Evolutionary conservation across 2,329 filamentous ascomycete genomes (phyloP).

Genomic region (Cercospora sp.): DNA sequence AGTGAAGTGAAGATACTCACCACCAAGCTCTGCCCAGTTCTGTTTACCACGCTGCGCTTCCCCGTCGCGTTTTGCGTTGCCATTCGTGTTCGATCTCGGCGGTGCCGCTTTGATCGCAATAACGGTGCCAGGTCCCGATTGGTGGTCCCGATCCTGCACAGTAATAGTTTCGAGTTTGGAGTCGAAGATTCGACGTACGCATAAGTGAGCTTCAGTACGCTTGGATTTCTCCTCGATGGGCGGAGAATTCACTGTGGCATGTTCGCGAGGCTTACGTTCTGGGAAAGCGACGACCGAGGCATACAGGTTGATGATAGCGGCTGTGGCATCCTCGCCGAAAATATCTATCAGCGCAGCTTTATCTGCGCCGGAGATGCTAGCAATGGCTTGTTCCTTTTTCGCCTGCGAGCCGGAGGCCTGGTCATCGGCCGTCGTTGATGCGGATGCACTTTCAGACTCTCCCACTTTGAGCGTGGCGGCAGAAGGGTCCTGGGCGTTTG

Average conservation of each 20-base stretch:
- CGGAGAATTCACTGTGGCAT: slow-evolving; percentile 55
- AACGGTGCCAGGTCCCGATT: slow-evolving; percentile 56
- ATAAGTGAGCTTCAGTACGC: slow-evolving; percentile 64
- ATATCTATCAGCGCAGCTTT: slow-evolving; percentile 43
- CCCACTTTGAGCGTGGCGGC: background rate
- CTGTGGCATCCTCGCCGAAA: slow-evolving; percentile 55
- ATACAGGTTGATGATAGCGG: slow-evolving; percentile 58
- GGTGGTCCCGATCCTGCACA: slow-evolving; percentile 60
- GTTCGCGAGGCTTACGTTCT: slow-evolving; percentile 56
- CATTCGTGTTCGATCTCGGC: slow-evolving; percentile 32
- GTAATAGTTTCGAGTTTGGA: slow-evolving; percentile 76
- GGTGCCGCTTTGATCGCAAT: slow-evolving; percentile 58
- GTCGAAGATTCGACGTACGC: slow-evolving; percentile 76
- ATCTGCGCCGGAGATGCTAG: slow-evolving; percentile 43
- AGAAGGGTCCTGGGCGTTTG: slow-evolving; percentile 9
- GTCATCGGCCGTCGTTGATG: background rate
- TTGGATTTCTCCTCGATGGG: slow-evolving; percentile 61
- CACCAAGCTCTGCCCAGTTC: slow-evolving; percentile 67
- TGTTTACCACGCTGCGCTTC: slow-evolving; percentile 46
- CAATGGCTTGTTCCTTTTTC: slow-evolving; percentile 24
- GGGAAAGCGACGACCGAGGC: slow-evolving; percentile 56
- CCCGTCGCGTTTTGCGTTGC: slow-evolving; percentile 22
- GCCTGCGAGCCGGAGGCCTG: slow-evolving; percentile 5
- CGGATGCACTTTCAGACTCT: background rate
- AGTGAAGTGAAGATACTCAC: slow-evolving; percentile 84